Conservation (phyloP, 306 rosid species). For the Prosopis cineraria region DNA sequence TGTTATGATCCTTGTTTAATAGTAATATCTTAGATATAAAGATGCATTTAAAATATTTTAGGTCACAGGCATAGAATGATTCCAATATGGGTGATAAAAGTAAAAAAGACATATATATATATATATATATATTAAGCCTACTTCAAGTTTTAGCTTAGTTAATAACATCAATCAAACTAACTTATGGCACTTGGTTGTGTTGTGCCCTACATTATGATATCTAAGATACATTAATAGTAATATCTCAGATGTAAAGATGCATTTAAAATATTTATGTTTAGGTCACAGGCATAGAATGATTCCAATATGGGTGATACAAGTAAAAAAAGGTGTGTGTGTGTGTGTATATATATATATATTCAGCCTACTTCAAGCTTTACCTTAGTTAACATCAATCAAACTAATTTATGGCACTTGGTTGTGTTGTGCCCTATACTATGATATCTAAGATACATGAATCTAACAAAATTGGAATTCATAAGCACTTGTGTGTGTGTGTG, state of each 20-base stretch:
- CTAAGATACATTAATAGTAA: not conserved
- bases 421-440: not conserved
- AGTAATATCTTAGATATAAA: not conserved
- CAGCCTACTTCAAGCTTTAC: no score
- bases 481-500: no score
- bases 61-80: not conserved
- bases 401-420: not conserved
- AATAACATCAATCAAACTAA: no score
- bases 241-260: not conserved
- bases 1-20: conserved; percentile 27
- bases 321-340: no score
- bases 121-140: no score
- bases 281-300: not conserved
- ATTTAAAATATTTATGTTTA: no score
- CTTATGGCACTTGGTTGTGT: not conserved
- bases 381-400: no score
- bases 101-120: no score
- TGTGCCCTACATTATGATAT: not conserved
- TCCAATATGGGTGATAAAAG: not conserved
- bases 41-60: no score
- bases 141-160: no score
- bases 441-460: not conserved
- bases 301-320: not conserved
- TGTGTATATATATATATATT: no score
- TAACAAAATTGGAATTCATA: no score